These are phyloP conservation scores for Polyporus tsugae DNA, from an alignment of 1,284 basidiomycete genomes.

Conservation along the genomic window DNA sequence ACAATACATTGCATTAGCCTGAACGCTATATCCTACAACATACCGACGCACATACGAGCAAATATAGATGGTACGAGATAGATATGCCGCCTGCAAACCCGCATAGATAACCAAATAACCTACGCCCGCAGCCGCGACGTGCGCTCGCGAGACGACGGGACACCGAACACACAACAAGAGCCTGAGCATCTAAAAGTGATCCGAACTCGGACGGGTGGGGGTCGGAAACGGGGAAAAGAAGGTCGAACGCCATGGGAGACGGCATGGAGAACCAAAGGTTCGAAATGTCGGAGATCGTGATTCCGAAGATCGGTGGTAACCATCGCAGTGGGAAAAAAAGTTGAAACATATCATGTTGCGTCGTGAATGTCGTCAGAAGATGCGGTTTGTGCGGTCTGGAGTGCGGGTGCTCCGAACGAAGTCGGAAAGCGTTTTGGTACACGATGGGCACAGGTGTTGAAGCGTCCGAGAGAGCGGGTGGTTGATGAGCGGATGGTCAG, in stretches of 20 bases:
- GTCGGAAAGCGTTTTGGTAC: neutral
- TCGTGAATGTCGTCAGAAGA: conserved; percentile 24
- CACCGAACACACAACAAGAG: neutral
- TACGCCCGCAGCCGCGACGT: neutral
- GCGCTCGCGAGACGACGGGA: neutral
- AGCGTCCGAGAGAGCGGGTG: neutral
- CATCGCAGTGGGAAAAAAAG: neutral
- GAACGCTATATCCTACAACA: conserved; percentile 22
- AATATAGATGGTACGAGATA: neutral
- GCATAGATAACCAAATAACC: conserved; percentile 3
- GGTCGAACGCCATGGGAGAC: neutral
- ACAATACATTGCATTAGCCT: conserved; percentile 24
- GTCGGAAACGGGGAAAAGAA: neutral
- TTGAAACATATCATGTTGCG: conserved; percentile 11
- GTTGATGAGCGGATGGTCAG: neutral
- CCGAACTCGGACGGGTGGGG: neutral
- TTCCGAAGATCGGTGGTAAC: neutral
- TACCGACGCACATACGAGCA: neutral
- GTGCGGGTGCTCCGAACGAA: neutral
- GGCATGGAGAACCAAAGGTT: neutral
- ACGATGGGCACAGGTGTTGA: neutral
- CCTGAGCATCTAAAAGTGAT: conserved; percentile 1
- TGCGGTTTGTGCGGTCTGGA: neutral
- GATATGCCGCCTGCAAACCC: neutral
- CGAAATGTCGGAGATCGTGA: neutral